A percentile compares a stretch with the other conserved stretches of the same genome.
These are phyloP conservation scores for Cardamine occulta DNA, from an alignment of 345 rosid species.

Conservation along the genomic window DNA sequence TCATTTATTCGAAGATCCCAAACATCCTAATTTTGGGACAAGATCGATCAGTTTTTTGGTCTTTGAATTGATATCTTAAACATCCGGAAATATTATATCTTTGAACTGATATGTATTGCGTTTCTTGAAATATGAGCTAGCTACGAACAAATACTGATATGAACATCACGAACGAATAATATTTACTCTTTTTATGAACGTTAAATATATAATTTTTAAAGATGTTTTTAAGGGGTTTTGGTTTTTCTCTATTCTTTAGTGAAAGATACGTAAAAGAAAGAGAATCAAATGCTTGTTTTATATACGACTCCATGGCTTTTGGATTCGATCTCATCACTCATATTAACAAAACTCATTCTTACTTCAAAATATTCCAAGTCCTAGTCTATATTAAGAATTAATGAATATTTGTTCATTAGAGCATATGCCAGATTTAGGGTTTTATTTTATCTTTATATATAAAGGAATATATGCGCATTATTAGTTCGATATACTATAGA, in stretches of 20 bases:
- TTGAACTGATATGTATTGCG: constrained; percentile 1
- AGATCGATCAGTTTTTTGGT: neutral
- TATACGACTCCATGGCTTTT: constrained; percentile 25
- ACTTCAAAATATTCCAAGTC: constrained; percentile 11
- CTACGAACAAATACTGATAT: neutral
- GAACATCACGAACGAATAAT: constrained; percentile 5
- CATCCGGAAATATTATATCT: neutral
- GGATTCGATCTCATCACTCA: constrained; percentile 42
- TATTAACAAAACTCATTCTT: constrained; percentile 2
- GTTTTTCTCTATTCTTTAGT: constrained; percentile 39
- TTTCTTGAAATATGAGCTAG: neutral
- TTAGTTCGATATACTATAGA: neutral
- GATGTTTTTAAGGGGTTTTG: neutral
- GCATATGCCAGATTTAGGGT: constrained; percentile 18
- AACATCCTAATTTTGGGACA: neutral
- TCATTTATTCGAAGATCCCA: neutral
- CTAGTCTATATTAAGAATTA: constrained; percentile 24
- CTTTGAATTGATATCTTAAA: neutral
- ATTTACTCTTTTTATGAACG: neutral
- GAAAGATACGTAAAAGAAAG: constrained; percentile 38
- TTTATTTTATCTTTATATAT: neutral
- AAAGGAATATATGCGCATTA: constrained; percentile 9
- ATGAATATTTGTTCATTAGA: neutral
- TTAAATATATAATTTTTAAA: constrained; percentile 11
- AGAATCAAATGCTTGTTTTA: constrained; percentile 34